Evolutionary conservation across 2,329 filamentous ascomycete species (phyloP).

Genomic region (Fusarium sp.): DNA sequence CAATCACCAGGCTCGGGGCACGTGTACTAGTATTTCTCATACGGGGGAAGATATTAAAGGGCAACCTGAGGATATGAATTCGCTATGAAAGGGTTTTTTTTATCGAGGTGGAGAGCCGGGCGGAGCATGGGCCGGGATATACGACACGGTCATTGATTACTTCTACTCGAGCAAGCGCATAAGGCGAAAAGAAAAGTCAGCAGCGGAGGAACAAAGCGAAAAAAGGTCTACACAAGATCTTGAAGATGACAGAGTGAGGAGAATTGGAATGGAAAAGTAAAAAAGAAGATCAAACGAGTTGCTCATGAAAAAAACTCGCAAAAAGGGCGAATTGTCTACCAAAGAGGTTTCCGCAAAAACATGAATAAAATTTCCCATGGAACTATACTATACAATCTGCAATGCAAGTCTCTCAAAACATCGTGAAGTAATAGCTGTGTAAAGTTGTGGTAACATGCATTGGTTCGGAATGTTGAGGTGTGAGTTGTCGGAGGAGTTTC

Average conservation of each 20-base stretch:
- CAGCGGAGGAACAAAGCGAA: slow-evolving; percentile 31
- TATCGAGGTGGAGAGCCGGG: not conserved
- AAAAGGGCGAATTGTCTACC: slow-evolving; percentile 41
- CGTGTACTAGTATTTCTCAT: slow-evolving; percentile 46
- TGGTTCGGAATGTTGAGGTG: slow-evolving; percentile 17
- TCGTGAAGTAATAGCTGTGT: slow-evolving; percentile 5
- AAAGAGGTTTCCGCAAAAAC: slow-evolving; percentile 42
- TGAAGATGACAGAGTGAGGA: not conserved
- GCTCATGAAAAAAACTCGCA: slow-evolving; percentile 43
- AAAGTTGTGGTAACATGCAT: not conserved
- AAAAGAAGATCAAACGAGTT: slow-evolving; percentile 36
- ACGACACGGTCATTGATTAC: slow-evolving; percentile 15
- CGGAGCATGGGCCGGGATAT: slow-evolving; percentile 17
- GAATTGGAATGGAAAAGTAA: not conserved
- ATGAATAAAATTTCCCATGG: slow-evolving; percentile 43
- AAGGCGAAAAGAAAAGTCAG: slow-evolving; percentile 38
- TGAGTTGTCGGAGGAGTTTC: slow-evolving; percentile 24
- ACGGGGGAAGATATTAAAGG: slow-evolving; percentile 37
- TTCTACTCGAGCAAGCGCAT: slow-evolving; percentile 23
- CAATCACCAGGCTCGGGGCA: slow-evolving; percentile 37
- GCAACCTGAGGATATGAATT: slow-evolving; percentile 42
- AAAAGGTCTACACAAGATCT: not conserved
- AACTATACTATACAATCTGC: slow-evolving; percentile 7
- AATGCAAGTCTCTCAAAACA: not conserved
- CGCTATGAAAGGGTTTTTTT: slow-evolving; percentile 10